Base-by-base conservation (phyloP, 129 eudicot species). In the Flaveria sonorensis region DNA sequence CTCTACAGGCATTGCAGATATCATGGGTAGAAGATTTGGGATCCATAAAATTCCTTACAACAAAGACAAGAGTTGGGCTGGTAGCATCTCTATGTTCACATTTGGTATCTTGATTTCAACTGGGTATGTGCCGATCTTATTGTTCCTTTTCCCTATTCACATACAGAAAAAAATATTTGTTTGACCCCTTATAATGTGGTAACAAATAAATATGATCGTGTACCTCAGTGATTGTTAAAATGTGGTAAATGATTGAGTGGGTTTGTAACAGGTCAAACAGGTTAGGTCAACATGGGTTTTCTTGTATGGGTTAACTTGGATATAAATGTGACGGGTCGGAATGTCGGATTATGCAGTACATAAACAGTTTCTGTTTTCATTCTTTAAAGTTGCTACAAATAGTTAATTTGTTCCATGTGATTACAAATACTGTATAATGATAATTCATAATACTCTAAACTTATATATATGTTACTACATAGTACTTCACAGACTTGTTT, bases 1-100 rank as follows among this genome's bases (percentile, higher is more conserved):
- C 62, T 24, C 20, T 78, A 56, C 67, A 94, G 99, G 99, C 60
- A 79, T 94, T 73, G 99, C 99, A 61, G 99, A 94, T 83, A 94
- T 94, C 45, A 82, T 91, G 78, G 99, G 99, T 61, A 84, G 99
- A 86, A 94, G 90, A 83, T 94, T 89, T 80, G 99, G 99, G 48
- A 71, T 75, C 75, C 55, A 52, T 53, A 94, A 91, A 81, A 47
- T 94, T 75, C 99, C 99, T 40, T 89, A 91, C 75, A 94, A 94
- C 83, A 69, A 68, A 47, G 72, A 81, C 40, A 94, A 94, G 93
- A 94, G 97, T 71, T 89, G 89, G 92, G 93, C 85, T 4, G 99
- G 99, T 84, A 94, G 97, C 90, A 75, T 94, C 66, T 91, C 99
- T 57, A 94, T 94, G 99, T 86, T 94, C 74, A 70, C 80, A 59